These are phyloP conservation scores for Apium graveolens DNA, from an alignment of 129 eudicot species.

Conservation along the genomic window DNA sequence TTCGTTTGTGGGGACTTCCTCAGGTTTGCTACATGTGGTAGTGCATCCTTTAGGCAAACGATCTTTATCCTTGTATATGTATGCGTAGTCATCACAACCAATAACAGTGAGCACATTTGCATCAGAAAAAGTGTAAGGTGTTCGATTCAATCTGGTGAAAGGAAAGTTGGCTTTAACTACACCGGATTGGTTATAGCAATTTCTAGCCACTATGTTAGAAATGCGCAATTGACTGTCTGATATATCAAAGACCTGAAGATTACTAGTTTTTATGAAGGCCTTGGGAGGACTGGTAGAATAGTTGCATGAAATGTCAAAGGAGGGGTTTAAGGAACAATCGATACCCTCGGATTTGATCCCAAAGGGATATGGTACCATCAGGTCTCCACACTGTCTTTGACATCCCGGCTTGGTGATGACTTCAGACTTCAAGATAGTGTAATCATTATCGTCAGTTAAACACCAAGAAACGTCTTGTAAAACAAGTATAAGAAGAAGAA, in stretches of 20 bases:
- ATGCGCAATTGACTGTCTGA: conserved; percentile 8
- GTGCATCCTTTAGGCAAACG: conserved; percentile 31
- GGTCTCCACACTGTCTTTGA: background rate
- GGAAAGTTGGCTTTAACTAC: no score
- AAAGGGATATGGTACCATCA: background rate
- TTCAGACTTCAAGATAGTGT: no score
- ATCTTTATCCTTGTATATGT: conserved; percentile 6
- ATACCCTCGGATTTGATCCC: background rate
- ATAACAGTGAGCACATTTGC: conserved; percentile 34
- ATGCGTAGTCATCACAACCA: conserved; percentile 47
- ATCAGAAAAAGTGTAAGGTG: conserved; percentile 23
- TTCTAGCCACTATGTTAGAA: no score
- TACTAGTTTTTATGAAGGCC: background rate
- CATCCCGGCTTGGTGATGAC: background rate
- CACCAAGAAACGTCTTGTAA: no score
- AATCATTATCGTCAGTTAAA: no score
- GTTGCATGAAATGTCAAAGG: background rate
- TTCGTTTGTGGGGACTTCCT: conserved; percentile 24
- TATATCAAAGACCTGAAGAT: background rate
- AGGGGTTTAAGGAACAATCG: background rate
- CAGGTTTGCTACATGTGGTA: conserved; percentile 27
- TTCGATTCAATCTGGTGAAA: no score
- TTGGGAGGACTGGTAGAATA: background rate
- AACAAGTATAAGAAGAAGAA: no score
- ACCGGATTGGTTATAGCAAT: no score